Evolutionary conservation across 164 flowering plant genomes (phyloP).

Genomic region (Vitis labrusca): DNA sequence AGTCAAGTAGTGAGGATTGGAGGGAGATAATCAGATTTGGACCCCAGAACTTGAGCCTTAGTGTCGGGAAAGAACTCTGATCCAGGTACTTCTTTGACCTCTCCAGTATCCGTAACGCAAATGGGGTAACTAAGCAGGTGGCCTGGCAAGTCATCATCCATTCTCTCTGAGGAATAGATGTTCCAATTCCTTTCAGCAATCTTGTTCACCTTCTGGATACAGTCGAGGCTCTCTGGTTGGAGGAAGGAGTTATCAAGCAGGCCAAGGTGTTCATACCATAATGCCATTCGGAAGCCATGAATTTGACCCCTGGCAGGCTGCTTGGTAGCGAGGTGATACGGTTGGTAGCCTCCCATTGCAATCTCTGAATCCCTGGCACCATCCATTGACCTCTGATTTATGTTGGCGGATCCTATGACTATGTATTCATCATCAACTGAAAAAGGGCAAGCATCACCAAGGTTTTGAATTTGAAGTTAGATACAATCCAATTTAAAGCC

Average conservation of each 20-base stretch:
- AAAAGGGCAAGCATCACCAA: neutral
- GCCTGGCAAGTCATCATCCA: conserved; percentile 62
- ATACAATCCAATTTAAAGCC: too few relatives aligned
- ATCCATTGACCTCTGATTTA: conserved; percentile 86
- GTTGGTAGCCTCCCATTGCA: conserved; percentile 86
- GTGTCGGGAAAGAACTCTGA: conserved; percentile 68
- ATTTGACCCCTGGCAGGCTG: conserved; percentile 66
- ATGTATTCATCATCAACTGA: conserved; percentile 92
- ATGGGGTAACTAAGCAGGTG: conserved; percentile 73
- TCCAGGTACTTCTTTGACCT: conserved; percentile 45
- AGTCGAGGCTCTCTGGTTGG: conserved; percentile 57
- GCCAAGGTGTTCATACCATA: conserved; percentile 85
- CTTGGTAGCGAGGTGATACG: conserved; percentile 44
- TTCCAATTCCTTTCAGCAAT: conserved; percentile 62
- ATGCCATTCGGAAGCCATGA: conserved; percentile 74
- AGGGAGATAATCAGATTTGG: conserved; percentile 50
- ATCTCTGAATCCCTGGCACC: conserved; percentile 85
- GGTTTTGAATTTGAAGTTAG: neutral
- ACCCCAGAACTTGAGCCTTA: conserved; percentile 69
- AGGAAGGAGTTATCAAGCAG: conserved; percentile 43
- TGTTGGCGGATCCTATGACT: conserved; percentile 82
- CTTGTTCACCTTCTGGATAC: conserved; percentile 54
- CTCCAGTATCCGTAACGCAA: conserved; percentile 39
- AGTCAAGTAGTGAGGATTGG: conserved; percentile 64
- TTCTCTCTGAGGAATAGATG: conserved; percentile 35